Conservation (phyloP, 164 flowering plant genomes). For the Warburgia ugandensis region DNA sequence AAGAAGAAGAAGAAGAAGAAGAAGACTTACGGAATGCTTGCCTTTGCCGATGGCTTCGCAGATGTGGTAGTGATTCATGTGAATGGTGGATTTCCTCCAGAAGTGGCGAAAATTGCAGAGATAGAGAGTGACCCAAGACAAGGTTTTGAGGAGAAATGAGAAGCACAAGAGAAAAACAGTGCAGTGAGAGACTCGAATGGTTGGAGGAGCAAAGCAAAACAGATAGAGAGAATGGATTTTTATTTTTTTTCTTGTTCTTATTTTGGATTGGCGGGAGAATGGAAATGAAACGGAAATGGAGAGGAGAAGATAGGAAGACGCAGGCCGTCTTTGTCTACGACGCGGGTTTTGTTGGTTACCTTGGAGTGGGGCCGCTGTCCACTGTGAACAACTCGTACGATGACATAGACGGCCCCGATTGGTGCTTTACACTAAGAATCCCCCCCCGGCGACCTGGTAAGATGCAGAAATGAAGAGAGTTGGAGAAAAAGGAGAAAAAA, state of each 20-base stretch:
- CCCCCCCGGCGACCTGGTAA: no score
- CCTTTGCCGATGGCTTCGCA: constrained; percentile 86
- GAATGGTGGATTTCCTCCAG: not conserved
- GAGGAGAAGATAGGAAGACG: no score
- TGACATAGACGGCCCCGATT: no score
- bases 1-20: no score
- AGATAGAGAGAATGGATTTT: not conserved
- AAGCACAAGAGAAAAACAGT: not conserved
- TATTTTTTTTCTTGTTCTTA: not conserved
- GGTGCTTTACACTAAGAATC: no score
- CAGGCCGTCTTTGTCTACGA: no score
- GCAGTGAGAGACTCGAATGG: not conserved
- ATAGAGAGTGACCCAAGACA: not conserved
- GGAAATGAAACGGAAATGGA: not conserved
- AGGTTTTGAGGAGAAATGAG: not conserved
- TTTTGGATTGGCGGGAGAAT: constrained; percentile 5
- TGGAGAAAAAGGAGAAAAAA: no score
- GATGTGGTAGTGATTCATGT: constrained; percentile 82
- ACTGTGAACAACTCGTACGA: no score
- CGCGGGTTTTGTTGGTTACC: no score
- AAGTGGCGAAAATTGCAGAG: not conserved
- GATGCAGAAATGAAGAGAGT: no score
- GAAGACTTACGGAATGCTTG: constrained; percentile 63
- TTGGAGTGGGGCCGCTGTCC: no score
- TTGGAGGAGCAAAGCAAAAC: not conserved